These are phyloP conservation scores for Mycena belliarum DNA, from an alignment of 768 basidiomycete species.

Conservation along the genomic window DNA sequence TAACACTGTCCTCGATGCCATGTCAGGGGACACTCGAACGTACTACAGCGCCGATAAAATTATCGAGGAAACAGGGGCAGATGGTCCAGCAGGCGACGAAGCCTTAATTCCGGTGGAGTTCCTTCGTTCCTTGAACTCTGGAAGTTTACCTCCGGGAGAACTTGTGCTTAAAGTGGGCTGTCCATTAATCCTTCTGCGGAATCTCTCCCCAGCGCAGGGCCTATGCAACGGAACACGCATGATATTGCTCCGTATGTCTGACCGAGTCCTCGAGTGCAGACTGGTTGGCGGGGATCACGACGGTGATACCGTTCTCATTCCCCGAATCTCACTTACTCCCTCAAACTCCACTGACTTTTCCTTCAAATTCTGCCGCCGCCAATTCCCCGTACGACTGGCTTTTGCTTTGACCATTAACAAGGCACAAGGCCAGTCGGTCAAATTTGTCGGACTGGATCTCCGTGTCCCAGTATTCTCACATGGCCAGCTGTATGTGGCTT, in stretches of 20 bases:
- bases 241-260: constrained; percentile 26
- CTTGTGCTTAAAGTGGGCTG: constrained; percentile 33
- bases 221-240: constrained; percentile 41
- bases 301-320: constrained; percentile 39
- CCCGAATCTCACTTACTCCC: constrained; percentile 36
- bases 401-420: constrained; percentile 55
- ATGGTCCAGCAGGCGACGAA: constrained; percentile 23
- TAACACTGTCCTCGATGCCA: constrained; percentile 21
- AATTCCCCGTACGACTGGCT: constrained; percentile 45
- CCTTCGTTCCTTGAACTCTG: constrained; percentile 37
- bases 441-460: background rate
- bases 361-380: constrained; percentile 33
- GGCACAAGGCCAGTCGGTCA: constrained; percentile 17
- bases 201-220: constrained; percentile 37
- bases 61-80: constrained; percentile 18
- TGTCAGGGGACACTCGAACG: constrained; percentile 24
- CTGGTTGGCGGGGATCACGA: constrained; percentile 38
- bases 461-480: background rate
- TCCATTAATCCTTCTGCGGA: constrained; percentile 46
- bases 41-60: constrained; percentile 21
- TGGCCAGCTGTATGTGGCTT: background rate
- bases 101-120: constrained; percentile 37
- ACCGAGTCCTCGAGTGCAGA: constrained; percentile 36
- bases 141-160: constrained; percentile 41
- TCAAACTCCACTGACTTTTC: constrained; percentile 26